Evolutionary conservation across 1,139 yeast genomes (phyloP).

Genomic region (Nadsonia commutata): DNA sequence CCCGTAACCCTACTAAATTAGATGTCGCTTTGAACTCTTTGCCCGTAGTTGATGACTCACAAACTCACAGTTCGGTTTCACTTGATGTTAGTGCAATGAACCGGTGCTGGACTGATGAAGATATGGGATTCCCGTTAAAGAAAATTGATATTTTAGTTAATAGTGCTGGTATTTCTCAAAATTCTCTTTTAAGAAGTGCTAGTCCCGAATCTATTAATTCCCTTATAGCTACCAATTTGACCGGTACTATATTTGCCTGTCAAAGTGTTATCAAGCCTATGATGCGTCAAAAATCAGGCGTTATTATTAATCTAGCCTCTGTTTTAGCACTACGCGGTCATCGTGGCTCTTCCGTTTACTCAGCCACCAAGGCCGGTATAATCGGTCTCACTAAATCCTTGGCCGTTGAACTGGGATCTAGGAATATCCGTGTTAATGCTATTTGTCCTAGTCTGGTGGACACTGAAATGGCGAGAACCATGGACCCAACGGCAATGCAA

Average conservation of each 20-base stretch:
- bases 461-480: constrained; percentile 49
- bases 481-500: neutral
- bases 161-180: constrained; percentile 72
- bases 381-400: constrained; percentile 49
- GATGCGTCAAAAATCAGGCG: constrained; percentile 27
- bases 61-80: constrained; percentile 2
- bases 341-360: constrained; percentile 58
- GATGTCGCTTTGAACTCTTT: constrained; percentile 24
- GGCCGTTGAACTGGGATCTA: constrained; percentile 43
- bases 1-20: constrained; percentile 35
- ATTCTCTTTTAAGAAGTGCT: constrained; percentile 36
- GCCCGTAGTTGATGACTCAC: neutral
- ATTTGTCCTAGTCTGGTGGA: constrained; percentile 65
- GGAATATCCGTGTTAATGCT: constrained; percentile 43
- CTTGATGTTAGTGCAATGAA: constrained; percentile 31
- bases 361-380: constrained; percentile 68
- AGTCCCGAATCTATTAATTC: constrained; percentile 29
- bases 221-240: constrained; percentile 46
- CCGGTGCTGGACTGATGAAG: constrained; percentile 9
- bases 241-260: constrained; percentile 49
- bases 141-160: constrained; percentile 41
- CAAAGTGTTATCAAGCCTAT: constrained; percentile 35
- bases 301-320: constrained; percentile 59
- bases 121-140: constrained; percentile 2
- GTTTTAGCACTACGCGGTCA: constrained; percentile 37